Percentiles rank a stretch among this genome's conserved stretches.
Evolutionary conservation across 2,329 filamentous ascomycete species (phyloP).

Genomic region (Xylaria sp.): DNA sequence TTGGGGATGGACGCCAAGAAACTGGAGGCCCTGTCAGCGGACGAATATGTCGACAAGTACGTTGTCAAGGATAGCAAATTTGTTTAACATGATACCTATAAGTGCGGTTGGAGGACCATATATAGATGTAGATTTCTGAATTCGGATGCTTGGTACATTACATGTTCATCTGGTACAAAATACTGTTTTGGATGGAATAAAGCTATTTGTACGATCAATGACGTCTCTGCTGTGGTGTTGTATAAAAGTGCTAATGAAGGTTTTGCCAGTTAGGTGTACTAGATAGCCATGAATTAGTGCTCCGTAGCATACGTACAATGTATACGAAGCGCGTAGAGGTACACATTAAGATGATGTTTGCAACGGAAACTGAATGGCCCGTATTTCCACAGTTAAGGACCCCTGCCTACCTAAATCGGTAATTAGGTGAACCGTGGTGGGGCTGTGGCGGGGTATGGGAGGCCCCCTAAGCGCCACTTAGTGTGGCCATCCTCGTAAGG

Average conservation of each 20-base stretch:
- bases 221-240: background rate
- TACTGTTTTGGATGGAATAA: background rate
- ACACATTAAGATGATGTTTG: too few relatives aligned
- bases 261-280: background rate
- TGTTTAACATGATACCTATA: conserved; percentile 44
- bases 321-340: too few relatives aligned
- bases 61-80: conserved; percentile 72
- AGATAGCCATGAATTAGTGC: background rate
- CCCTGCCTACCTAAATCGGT: too few relatives aligned
- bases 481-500: too few relatives aligned
- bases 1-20: conserved; percentile 79
- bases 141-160: conserved; percentile 1
- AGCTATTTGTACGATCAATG: background rate
- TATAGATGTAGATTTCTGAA: conserved; percentile 24
- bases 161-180: background rate
- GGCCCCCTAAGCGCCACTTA: background rate
- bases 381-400: too few relatives aligned
- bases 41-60: conserved; percentile 86
- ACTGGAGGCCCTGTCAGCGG: conserved; percentile 84
- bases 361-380: too few relatives aligned
- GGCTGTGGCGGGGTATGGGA: background rate
- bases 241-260: background rate
- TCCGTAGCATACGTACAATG: background rate
- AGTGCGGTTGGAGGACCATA: background rate
- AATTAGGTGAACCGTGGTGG: background rate